phyloP scores from a whole-genome alignment of 2,329 filamentous ascomycete species.

The Westerdykella aurantiaca region DNA sequence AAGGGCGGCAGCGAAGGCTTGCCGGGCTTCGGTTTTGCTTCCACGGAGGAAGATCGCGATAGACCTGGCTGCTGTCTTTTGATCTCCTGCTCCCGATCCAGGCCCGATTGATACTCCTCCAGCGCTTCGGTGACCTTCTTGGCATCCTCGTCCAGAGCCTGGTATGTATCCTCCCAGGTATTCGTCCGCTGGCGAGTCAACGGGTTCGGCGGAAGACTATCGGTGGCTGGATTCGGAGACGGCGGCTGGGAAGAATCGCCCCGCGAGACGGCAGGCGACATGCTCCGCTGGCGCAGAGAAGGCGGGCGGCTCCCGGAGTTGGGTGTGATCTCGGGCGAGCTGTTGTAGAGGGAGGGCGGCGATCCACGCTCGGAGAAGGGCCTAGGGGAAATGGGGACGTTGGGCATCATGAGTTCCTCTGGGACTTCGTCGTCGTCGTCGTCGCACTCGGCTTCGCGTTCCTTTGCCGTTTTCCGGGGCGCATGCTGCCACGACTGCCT shows the following conservation, averaged over 20 bases:
- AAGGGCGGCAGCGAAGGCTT: conserved; percentile 54
- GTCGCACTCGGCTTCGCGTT: conserved; percentile 74
- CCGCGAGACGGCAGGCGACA: conserved; percentile 1
- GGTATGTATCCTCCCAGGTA: conserved; percentile 68
- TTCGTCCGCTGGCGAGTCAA: conserved; percentile 53
- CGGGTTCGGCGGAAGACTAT: conserved; percentile 15
- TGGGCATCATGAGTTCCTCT: conserved; percentile 72
- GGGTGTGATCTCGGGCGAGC: conserved; percentile 22
- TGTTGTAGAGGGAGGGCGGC: conserved; percentile 28
- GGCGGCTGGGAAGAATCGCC: conserved; percentile 6
- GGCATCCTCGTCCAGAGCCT: conserved; percentile 65
- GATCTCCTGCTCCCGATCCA: conserved; percentile 48
- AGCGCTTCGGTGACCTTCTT: conserved; percentile 71
- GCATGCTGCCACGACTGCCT: conserved; percentile 61
- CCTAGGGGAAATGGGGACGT: conserved; percentile 70
- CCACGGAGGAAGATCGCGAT: conserved; percentile 26
- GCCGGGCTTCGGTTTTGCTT: conserved; percentile 44
- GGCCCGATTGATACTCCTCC: conserved; percentile 68
- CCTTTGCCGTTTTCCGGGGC: conserved; percentile 58
- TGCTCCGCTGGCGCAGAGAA: conserved; percentile 4
- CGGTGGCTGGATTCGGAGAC: conserved; percentile 16
- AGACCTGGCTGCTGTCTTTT: conserved; percentile 44
- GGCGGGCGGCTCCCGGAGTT: conserved; percentile 13
- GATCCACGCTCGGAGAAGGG: conserved; percentile 35
- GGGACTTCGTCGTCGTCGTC: conserved; percentile 71